A percentile compares a stretch with the other conserved stretches of the same genome.
Conservation (phyloP, 768 basidiomycete genomes). For the Kwoniella dendrophila region DNA sequence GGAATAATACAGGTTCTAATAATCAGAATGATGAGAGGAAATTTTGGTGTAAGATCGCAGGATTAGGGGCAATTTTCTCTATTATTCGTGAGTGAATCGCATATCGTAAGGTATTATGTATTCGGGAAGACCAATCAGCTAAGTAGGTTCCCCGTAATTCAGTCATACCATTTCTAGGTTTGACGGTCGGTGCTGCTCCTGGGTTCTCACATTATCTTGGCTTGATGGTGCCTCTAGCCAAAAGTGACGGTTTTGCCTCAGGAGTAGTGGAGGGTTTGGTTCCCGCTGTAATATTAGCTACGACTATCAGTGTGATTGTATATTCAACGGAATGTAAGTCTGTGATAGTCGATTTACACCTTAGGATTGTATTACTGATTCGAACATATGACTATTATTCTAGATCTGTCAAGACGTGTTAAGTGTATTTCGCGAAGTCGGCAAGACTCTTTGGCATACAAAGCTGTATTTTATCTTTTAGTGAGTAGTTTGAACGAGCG, state of each 20-base stretch:
- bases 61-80: conserved; percentile 62
- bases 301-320: conserved; percentile 66
- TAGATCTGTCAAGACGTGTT: conserved; percentile 17
- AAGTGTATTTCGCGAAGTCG: conserved; percentile 19
- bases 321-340: conserved; percentile 2
- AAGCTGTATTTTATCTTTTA: conserved; percentile 33
- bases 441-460: conserved; percentile 17
- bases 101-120: no score
- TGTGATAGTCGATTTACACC: not conserved
- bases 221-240: conserved; percentile 65
- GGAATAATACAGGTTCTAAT: conserved; percentile 64
- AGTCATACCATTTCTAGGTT: conserved; percentile 73
- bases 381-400: not conserved
- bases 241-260: conserved; percentile 61
- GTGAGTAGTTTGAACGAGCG: conserved; percentile 10
- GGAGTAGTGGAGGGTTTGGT: conserved; percentile 71
- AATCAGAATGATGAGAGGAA: conserved; percentile 63
- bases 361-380: conserved; percentile 13
- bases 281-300: conserved; percentile 65
- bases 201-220: conserved; percentile 71
- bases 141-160: conserved; percentile 54
- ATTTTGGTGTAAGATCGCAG: conserved; percentile 65
- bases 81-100: conserved; percentile 2
- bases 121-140: conserved; percentile 60
- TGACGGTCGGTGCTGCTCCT: conserved; percentile 70